Percentiles rank a stretch among this genome's conserved stretches.
These are phyloP conservation scores for Globisporangium camurandrum DNA, from an alignment of 352 stramenopile species.

Conservation along the genomic window DNA sequence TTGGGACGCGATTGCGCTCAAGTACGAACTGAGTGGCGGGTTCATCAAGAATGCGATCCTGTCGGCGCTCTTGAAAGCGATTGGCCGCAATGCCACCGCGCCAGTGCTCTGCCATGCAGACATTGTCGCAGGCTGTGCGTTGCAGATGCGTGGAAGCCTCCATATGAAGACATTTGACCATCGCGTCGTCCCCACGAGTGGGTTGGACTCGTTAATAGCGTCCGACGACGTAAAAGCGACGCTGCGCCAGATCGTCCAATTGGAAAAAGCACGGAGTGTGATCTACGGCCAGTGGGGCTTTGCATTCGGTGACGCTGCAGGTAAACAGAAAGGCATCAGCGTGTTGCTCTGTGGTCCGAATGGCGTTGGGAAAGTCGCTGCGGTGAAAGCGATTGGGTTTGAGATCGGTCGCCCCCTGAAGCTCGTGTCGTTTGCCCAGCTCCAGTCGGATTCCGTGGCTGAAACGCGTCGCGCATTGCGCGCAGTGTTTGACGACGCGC, in stretches of 20 bases:
- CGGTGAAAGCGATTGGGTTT: slow-evolving; percentile 76
- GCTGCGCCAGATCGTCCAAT: slow-evolving; percentile 63
- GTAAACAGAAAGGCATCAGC: slow-evolving; percentile 80
- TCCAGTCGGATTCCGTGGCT: slow-evolving; percentile 64
- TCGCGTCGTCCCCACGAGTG: slow-evolving; percentile 68
- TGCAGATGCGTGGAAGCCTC: slow-evolving; percentile 84
- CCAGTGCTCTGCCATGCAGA: slow-evolving; percentile 73
- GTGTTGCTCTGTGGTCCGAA: slow-evolving; percentile 60
- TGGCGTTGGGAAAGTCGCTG: slow-evolving; percentile 70
- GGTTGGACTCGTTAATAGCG: slow-evolving; percentile 67
- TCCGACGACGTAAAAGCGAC: slow-evolving; percentile 57
- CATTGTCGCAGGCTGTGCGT: slow-evolving; percentile 66
- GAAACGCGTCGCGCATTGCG: slow-evolving; percentile 70
- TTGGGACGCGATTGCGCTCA: slow-evolving; percentile 76
- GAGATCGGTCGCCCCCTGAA: slow-evolving; percentile 78
- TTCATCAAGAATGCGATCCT: slow-evolving; percentile 91
- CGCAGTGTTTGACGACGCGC: slow-evolving; percentile 80
- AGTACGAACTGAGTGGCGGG: slow-evolving; percentile 85
- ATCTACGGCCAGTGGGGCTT: slow-evolving; percentile 86
- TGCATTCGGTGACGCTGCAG: slow-evolving; percentile 71
- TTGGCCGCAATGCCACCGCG: slow-evolving; percentile 40
- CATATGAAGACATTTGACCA: slow-evolving; percentile 89
- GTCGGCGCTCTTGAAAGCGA: slow-evolving; percentile 72
- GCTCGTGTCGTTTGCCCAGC: slow-evolving; percentile 70
- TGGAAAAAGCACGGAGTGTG: slow-evolving; percentile 79